Evolutionary conservation across 768 basidiomycete species (phyloP).

Genomic region (Rhodotorula diobovata): DNA sequence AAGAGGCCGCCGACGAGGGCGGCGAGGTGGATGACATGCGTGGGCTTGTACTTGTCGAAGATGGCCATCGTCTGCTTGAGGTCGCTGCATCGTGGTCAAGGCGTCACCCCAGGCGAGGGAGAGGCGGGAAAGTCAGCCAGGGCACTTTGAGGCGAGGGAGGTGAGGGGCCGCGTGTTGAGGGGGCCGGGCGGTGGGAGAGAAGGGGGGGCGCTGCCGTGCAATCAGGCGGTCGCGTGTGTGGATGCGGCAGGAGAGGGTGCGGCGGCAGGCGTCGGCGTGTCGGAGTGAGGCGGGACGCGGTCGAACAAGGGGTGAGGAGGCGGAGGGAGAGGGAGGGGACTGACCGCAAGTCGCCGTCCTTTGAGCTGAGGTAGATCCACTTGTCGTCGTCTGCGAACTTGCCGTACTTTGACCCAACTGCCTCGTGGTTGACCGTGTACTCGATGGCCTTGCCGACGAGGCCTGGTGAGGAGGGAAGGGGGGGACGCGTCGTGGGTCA

Average conservation of each 20-base stretch:
- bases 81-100: constrained; percentile 8
- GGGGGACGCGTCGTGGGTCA: neutral
- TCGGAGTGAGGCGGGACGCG: too few species aligned
- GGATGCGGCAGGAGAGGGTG: too few species aligned
- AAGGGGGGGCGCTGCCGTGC: too few species aligned
- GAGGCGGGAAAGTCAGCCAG: neutral
- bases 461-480: too few species aligned
- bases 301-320: too few species aligned
- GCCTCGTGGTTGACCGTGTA: constrained; percentile 70
- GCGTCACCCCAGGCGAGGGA: too few species aligned
- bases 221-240: too few species aligned
- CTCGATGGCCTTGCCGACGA: constrained; percentile 32
- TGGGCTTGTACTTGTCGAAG: constrained; percentile 87
- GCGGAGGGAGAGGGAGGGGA: neutral
- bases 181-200: too few species aligned
- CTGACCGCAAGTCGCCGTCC: constrained; percentile 65
- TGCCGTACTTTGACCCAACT: constrained; percentile 69
- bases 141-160: neutral
- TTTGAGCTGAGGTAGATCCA: constrained; percentile 79
- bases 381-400: constrained; percentile 63
- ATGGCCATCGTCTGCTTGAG: constrained; percentile 32
- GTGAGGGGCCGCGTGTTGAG: too few species aligned
- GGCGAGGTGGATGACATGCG: constrained; percentile 93
- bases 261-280: too few species aligned
- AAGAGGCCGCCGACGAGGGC: constrained; percentile 92